Base-by-base conservation (phyloP, 1,284 basidiomycete species). In the Sporisorium reilianum region DNA sequence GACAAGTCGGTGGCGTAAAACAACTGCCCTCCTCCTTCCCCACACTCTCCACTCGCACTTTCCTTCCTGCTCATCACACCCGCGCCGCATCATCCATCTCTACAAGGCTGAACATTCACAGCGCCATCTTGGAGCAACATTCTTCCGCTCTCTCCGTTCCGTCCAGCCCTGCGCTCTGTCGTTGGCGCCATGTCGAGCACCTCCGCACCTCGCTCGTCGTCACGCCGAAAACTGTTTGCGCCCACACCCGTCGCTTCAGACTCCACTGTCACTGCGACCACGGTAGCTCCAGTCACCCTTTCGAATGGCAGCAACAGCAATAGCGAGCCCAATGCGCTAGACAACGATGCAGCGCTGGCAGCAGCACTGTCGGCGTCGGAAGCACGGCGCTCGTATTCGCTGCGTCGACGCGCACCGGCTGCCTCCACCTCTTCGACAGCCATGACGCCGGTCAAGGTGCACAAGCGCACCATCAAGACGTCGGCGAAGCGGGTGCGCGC, bases 181-280 rank as follows among this genome's bases (percentile, higher is more conserved):
- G 22, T 30, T 46, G 48, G 18, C 28, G 41, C 26, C 12, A 66
- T 63, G 56, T 52, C 57, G 10, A n/a, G 20, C n/a, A 45, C 14
- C 18, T 11, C 32, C 7, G 40, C 18, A 1, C 18, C 42, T 9
- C 40, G 62, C 20, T 41, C 55, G 3, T 66, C 64, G 12, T 49
- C 64, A 7, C 55, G 73, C 28, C 64, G 73, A 36, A 71, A 64
- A 36, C 49, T 75, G 18, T 75, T 75, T 42, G 73, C 73, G 11
- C 73, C 73, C 10, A 57, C 55, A 5, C 73, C 72, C 2, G 48
- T 60, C 38, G 32, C 40, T 18, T 22, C 38, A 25, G n/a, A 38
- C 4, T 34, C 30, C 28, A n/a, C 22, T 10, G 22, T 44, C 14
- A 23, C 28, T 3, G 40, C 25, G 3, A 16, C 25, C 51, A 8